Evolutionary conservation across 139 green algal genomes (phyloP), one percentile per base, ranked within the genome.

Genomic region (Chlamydomonas schloesseri): DNA sequence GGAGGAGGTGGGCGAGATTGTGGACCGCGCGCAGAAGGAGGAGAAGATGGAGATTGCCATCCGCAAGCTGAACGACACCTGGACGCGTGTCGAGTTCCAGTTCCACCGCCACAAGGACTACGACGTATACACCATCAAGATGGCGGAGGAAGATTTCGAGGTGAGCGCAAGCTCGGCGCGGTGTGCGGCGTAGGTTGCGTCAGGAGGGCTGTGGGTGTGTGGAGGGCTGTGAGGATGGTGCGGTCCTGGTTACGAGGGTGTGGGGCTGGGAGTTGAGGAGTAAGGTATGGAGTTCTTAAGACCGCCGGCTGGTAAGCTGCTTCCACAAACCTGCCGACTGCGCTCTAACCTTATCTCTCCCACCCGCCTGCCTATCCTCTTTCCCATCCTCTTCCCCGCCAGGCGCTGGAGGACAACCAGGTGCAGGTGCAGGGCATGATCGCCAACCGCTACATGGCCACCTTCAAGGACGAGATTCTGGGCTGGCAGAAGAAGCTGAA

Each of bases 371-470:
- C n/a, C n/a, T n/a, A n/a, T n/a, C n/a, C n/a, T n/a, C n/a, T n/a
- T n/a, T 50, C 42, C 42, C 42, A 5, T 50, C 8, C 42, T 8
- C 42, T 50, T 8, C 42, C 42, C 37, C 37, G 2, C 14, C 89
- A 93, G 89, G 90, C 92, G 26, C 90, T 97, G 82, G 95, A 97
- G 88, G 95, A 97, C 81, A 95, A 97, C 87, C 94, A 97, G 88
- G 94, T 98, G 70, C 90, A 97, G 65, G 94, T 98, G 73, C 96
- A 98, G 92, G 95, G 96, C 88, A 97, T 98, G 95, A 96, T 98
- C 91, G 95, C 95, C 83, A 98, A 97, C 88, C 91, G 95, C 73
- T 98, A 97, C 93, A 97, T 97, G 95, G 92, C 92, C 81, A 97
- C 95, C 55, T 98, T 98, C 93, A 81, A 91, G 14, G 96, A 96